Percentiles rank a stretch among this genome's conserved stretches.
These are phyloP conservation scores for Helotiales sp. DNA, from an alignment of 2,329 filamentous ascomycete genomes.

Conservation along the genomic window DNA sequence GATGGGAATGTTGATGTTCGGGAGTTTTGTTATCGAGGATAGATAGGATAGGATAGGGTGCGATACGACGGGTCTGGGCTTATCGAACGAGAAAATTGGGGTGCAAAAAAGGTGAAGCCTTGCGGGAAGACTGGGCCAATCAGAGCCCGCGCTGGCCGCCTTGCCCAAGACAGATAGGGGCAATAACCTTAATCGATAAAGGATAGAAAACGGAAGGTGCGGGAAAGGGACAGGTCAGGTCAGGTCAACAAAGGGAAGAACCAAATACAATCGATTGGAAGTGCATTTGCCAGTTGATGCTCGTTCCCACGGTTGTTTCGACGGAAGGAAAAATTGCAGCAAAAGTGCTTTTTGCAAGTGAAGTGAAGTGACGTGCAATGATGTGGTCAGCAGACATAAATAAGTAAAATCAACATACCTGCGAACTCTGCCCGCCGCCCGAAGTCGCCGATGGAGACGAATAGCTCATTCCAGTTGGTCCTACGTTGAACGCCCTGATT, in stretches of 20 bases:
- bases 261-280: background rate
- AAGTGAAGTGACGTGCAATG: background rate
- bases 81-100: slow-evolving; percentile 11
- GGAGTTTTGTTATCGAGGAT: slow-evolving; percentile 15
- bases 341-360: too few species aligned
- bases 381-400: slow-evolving; percentile 10
- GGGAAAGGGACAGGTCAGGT: background rate
- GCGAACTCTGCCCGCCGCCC: slow-evolving; percentile 62
- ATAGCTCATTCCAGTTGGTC: slow-evolving; percentile 53
- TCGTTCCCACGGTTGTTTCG: background rate
- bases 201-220: slow-evolving; percentile 3
- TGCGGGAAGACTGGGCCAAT: slow-evolving; percentile 2
- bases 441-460: slow-evolving; percentile 68
- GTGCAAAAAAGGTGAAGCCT: slow-evolving; percentile 10
- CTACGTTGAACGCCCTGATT: slow-evolving; percentile 40
- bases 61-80: slow-evolving; percentile 4
- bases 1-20: slow-evolving; percentile 13
- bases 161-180: slow-evolving; percentile 16
- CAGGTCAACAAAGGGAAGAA: background rate
- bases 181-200: slow-evolving; percentile 18
- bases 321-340: slow-evolving; percentile 15
- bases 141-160: background rate
- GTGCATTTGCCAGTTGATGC: background rate
- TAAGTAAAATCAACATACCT: slow-evolving; percentile 51
- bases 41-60: slow-evolving; percentile 2